Base-by-base conservation (phyloP, 2,329 filamentous ascomycete genomes). In the Talaromyces sp. region DNA sequence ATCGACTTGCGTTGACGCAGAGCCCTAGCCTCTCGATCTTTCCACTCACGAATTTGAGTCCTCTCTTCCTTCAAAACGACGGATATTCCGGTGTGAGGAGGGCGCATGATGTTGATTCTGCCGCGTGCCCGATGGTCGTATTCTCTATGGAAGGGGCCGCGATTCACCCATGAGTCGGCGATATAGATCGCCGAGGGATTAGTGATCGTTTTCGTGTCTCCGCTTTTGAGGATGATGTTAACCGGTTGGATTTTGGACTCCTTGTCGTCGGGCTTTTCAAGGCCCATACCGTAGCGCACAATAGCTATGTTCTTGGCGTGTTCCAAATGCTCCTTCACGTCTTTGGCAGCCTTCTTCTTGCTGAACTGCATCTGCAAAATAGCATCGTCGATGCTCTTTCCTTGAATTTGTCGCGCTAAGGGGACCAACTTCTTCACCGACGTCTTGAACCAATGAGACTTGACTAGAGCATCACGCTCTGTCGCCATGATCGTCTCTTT, bases 311-410 rank as follows among this genome's bases (percentile, higher is more conserved):
- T 91, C 62, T 89, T 86, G 1, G 94, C 93, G 69, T 90, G 84
- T 72, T 95, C 86, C 18, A 99, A 81, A 72, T 95, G 90, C 71
- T 87, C 88, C 68, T 85, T 81, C 31, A 98, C 86, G 70, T 96
- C 92, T 67, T 85, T 82, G 6, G 94, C 91, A 65, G 89, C 90
- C 80, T 92, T 94, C 85, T 99, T 99, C 82, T 92, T 91, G 75
- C 89, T 94, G 80, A 94, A 98, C 61, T 89, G 86, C 91, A 99
- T 96, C 82, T 99, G 95, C 60, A 90, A 79, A 67, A 98, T 91
- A 14, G 95, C 95, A 40, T 99, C 93, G 62, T 96, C 92, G 64
- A 99, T 82, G n/a, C 89, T 88, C 84, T 97, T 98, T 67, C 95
- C 95, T 2, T 87, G 84, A 71, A 99, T 95, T 79, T 98, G 95